Evolutionary conservation across 2,329 filamentous ascomycete genomes (phyloP), one percentile per base, ranked within the genome.

Genomic region (Epichloe coenophiala): DNA sequence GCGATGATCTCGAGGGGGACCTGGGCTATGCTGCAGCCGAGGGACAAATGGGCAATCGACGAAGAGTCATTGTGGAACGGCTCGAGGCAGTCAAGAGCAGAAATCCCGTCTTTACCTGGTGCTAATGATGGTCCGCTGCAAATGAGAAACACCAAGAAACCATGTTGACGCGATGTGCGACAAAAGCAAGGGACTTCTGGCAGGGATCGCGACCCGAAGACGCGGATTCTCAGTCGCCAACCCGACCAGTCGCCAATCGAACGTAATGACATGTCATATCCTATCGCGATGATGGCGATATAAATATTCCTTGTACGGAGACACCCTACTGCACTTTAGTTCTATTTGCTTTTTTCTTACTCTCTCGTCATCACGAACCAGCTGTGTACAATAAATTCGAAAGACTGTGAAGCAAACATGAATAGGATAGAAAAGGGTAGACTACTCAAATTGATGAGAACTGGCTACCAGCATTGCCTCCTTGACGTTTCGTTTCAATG

Each of bases 21-120:
- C 71, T 98, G 31, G 93, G 93, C 9, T 98, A 95, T 68, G 88
- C 90, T 11, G 91, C 90, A 1, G 93, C 93, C 0, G 88, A 91
- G 65, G 93, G 88, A 27, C 88, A 95, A 80, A 93, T 97, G 67
- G 87, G 87, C 12, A 87, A 89, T 61, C 83, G 86, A 64, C 80
- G 90, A 60, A 95, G 93, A 68, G 93, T 98, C 45, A 97, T 98
- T 72, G 90, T 98, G 45, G 93, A 98, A 73, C 77, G 93, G 55
- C 71, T 98, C 52, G 93, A 98, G 73, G 86, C 91, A 53, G 93
- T 98, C 55, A 97, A 97, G 75, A 88, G 83, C 63, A 86, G 85
- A 65, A 94, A 95, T 63, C 93, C 93, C 2, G 89, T 98, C 35
- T 98, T 98, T 68, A 95, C 87, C 43, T 98, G 93, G 87, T 98